Base-by-base conservation (phyloP, 768 basidiomycete species). In the Suillus fuscotomentosus region DNA sequence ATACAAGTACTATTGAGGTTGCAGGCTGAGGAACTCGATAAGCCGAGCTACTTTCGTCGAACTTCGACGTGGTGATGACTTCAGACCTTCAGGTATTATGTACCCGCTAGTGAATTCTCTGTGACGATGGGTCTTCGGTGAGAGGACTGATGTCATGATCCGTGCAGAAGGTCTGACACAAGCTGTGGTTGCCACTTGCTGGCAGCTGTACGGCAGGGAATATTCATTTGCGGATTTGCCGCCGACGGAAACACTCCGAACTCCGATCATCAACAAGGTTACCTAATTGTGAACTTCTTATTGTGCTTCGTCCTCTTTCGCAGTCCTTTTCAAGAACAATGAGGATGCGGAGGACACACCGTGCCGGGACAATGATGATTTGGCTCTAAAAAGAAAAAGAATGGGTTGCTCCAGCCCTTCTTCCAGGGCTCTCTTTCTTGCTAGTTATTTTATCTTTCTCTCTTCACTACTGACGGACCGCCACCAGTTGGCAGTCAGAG, bases 231-330 rank as follows among this genome's bases (percentile, higher is more conserved):
- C 27, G 31, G 3, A 10, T 34, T 54, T 54, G 34, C 53, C 24
- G 38, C 38, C 38, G 38, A 39, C 24, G 56, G 41, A 31, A 59
- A 59, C 27, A 48, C n/a, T 48, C 22, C 22, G 22, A 48, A 24
- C 47, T 48, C 47, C 47, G 50, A 59, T 10, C 5, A 20, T 17
- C 39, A 27, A 59, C 57, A 59, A 59, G 22, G 24, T 22, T 31
- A 51, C 61, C 72, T 22, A 56, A 53, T 67, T 73, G 31, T 63
- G 73, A 66, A 70, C 43, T 67, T 39, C 57, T 76, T 75, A 76
- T 75, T 75, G 73, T 75, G 60, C 38, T 54, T 54, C 31, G 53
- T 54, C 34, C 20, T 6, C 20, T 7, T 13, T 22, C 47, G n/a
- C 15, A 43, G 2, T 51, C 50, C 51, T 3, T 27, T 51, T 17